Base-by-base conservation (phyloP, 352 stramenopile species). In the Pelagophyceae sp. region DNA sequence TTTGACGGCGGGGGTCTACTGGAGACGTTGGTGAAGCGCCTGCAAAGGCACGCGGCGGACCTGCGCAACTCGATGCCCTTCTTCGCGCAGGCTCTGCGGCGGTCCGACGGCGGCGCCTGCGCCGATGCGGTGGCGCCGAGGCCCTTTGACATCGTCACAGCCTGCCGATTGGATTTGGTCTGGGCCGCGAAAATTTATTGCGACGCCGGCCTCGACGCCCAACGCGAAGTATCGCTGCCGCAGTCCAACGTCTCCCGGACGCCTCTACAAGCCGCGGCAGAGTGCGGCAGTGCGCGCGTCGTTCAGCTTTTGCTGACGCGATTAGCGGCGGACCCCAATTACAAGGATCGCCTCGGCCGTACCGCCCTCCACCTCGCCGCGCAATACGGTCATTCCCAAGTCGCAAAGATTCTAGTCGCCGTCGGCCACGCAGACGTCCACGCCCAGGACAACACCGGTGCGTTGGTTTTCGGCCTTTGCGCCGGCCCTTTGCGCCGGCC, bases 301-400 rank as follows among this genome's bases (percentile, higher is more conserved):
- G 54, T 35, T 27, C 35, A 71, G 19, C 50, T 67, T 11, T 65
- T 80, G 17, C 32, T 80, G 5, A 17, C 38, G 25, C 69, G 74
- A 32, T 63, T 76, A 23, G 33, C 76, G 25, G 76, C 64, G 2
- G 65, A 84, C 40, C 50, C 83, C 33, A 70, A 84, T 3, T n/a
- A 54, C 19, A 77, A 6, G 0, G 80, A 84, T 38, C 63, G 77
- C 25, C 77, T 81, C 58, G 79, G 79, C 33, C 51, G 80, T n/a
- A 84, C 79, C 15, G 78, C 80, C 0, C 77, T 84, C 19, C 80
- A 84, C 72, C 72, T 82, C 61, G 80, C 80, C 11, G 80, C 80
- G n/a, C 77, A 82, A 58, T 29, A 72, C 23, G 71, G 71, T 20
- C 17, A 81, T 27, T 0, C 32, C 0, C 63, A 78, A 5, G 54